phyloP scores from a whole-genome alignment of 2,329 filamentous ascomycete genomes.

The Fusarium vanettenii region DNA sequence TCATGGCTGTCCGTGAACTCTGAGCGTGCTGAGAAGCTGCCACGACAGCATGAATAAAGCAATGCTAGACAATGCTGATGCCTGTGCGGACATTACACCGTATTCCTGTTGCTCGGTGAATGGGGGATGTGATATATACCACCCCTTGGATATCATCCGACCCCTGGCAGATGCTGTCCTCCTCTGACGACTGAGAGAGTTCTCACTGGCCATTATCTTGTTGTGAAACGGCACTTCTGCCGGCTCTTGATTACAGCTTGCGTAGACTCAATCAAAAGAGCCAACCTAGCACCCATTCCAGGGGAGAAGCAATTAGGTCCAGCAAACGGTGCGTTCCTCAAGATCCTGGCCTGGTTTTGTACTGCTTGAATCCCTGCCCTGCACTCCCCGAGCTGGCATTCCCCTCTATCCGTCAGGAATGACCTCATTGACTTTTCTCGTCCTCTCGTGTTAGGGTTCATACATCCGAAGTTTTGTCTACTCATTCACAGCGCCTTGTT shows the following conservation, averaged over 20 bases:
- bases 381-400: background rate
- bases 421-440: constrained; percentile 19
- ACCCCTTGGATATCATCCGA: background rate
- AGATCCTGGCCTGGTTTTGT: background rate
- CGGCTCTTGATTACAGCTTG: background rate
- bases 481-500: background rate
- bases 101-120: background rate
- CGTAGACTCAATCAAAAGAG: background rate
- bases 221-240: background rate
- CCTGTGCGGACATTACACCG: background rate
- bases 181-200: constrained; percentile 4
- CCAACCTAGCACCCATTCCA: background rate
- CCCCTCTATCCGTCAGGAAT: background rate
- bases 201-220: background rate
- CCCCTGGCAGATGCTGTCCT: background rate
- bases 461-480: background rate
- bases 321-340: background rate
- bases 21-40: constrained; percentile 22
- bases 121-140: background rate
- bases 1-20: constrained; percentile 15
- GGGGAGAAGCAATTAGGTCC: background rate
- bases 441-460: background rate
- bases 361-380: background rate
- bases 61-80: constrained; percentile 6
- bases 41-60: constrained; percentile 30